Base-by-base conservation (phyloP, 768 basidiomycete genomes). In the Lactifluus volemus region DNA sequence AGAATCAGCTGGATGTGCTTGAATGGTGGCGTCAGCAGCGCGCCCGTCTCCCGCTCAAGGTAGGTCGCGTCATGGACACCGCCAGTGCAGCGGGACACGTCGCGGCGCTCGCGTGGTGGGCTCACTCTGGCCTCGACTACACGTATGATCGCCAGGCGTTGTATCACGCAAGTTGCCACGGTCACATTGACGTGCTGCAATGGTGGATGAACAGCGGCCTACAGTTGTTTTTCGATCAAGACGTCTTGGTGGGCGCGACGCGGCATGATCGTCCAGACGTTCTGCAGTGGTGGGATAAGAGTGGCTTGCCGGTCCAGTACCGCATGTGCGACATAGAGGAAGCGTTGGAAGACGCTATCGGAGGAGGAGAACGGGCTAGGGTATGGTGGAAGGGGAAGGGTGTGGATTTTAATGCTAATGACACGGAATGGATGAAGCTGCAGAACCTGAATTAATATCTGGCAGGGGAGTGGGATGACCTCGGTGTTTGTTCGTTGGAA, bases 311-410 rank as follows among this genome's bases (percentile, higher is more conserved):
- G 4, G 83, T 93, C 59, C 88, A 89, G 67, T 95, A 92, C 72
- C 82, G 92, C 55, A 84, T 92, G 81, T 93, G 92, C 69, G 92
- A 95, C 70, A 84, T 95, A 53, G 92, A 95, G 69, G 92, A 93
- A 75, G 92, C 92, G 3, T 71, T 94, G 67, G 92, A 93, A 70
- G 92, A 94, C 65, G 86, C 88, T 0, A 87, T 90, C 53, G 85
- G 86, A 8, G 86, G 85, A n/a, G 89, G 89, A 12, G 81, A 85
- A 63, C 81, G 77, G 50, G 88, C 85, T 11, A 79, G 88, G 68
- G 76, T 75, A 57, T 94, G 91, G 91, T 94, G 91, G 91, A 81
- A 78, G 70, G 72, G 73, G 63, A 88, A 89, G 68, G 91, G 91
- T 4, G 82, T 92, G 12, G 85, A 93, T 70, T 90, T 92, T 69